Evolutionary conservation across 1,139 yeast species (phyloP), one percentile per base, ranked within the genome.

Genomic region (Suhomyces guaymorum): DNA sequence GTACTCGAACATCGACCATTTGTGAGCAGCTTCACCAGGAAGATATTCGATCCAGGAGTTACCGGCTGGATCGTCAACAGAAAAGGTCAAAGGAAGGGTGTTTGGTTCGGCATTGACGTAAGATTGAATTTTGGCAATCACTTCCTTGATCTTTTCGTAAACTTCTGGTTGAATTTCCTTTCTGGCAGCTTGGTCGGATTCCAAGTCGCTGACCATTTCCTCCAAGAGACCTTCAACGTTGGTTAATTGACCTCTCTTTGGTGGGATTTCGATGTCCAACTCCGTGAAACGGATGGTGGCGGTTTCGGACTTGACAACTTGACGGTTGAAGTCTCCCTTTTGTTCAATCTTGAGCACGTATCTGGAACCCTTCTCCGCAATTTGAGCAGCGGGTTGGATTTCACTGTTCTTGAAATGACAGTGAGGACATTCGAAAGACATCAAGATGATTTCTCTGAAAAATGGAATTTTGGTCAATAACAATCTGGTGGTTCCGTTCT

Each of bases 391-490:
- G 14, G 97, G 85, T 66, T 94, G 98, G 48, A 94, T 78, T 63
- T 94, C 98, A 31, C 89, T 78, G 68, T 89, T 92, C 59, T 83
- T 85, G 55, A 88, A 78, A 1, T 88, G 86, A 69, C 99, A 94
- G 60, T 90, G 96, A 26, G 95, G 92, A 63, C 99, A 94, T 47
- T 81, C 86, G 60, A 94, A 94, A 2, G 97, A 90, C 96, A 92
- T 92, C 43, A 94, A 61, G 39, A 94, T 87, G 41, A 94, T 80
- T 60, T 94, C 97, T 49, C 92, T 73, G 66, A 94, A 94, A 53
- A 70, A 89, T 9, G 99, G 99, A 49, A 94, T 94, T 42, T 80
- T 73, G 11, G 99, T 92, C 53, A 94, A 70, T 35, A 94, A 70
- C 59, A 94, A 59, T 49, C 95, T 70, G 11, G 98, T 92, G 32